phyloP scores from a whole-genome alignment of 2,329 filamentous ascomycete species.

The Aspergillus ustus region DNA sequence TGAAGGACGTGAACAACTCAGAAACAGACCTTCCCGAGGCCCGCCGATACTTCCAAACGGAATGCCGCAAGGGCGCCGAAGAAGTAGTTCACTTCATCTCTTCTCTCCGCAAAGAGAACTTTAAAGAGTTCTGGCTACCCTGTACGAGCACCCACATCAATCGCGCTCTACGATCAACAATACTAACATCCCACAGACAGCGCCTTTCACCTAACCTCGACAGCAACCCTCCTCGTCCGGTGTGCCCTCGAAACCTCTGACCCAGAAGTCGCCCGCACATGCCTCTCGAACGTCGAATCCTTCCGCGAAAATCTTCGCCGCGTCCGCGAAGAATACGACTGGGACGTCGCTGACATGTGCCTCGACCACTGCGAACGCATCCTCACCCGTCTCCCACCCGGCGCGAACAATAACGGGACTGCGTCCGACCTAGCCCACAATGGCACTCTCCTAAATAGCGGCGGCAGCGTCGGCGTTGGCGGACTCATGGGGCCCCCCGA shows the following conservation, averaged over 20 bases:
- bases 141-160: slow-evolving; percentile 36
- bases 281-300: slow-evolving; percentile 53
- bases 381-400: slow-evolving; percentile 45
- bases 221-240: slow-evolving; percentile 57
- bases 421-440: not conserved
- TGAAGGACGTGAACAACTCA: slow-evolving; percentile 48
- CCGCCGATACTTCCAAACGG: slow-evolving; percentile 54
- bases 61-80: slow-evolving; percentile 49
- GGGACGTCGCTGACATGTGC: slow-evolving; percentile 61
- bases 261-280: slow-evolving; percentile 49
- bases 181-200: slow-evolving; percentile 42
- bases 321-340: slow-evolving; percentile 56
- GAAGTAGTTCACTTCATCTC: slow-evolving; percentile 56
- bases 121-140: slow-evolving; percentile 58
- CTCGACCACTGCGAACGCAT: slow-evolving; percentile 55
- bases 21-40: slow-evolving; percentile 53
- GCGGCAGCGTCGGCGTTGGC: slow-evolving; percentile 13
- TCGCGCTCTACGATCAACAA: not conserved
- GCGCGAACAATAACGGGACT: slow-evolving; percentile 25
- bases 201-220: slow-evolving; percentile 58
- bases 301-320: slow-evolving; percentile 54
- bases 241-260: slow-evolving; percentile 58
- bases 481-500: slow-evolving; percentile 26
- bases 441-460: not conserved
- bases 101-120: slow-evolving; percentile 52